These are phyloP conservation scores for Dysphania ambrosioides DNA, from an alignment of 148 eudicot species.

Conservation along the genomic window DNA sequence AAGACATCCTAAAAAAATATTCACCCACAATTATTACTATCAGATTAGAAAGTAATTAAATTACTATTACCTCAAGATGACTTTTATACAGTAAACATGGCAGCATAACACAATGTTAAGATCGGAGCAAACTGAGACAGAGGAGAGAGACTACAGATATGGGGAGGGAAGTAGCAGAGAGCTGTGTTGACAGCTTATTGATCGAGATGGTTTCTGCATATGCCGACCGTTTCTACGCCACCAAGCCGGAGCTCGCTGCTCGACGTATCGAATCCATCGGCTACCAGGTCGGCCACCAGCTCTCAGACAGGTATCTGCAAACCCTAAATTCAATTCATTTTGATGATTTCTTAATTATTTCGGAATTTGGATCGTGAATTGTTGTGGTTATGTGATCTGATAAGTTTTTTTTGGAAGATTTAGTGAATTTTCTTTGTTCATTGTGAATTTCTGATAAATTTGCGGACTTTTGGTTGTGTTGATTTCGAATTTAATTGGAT, in stretches of 20 bases:
- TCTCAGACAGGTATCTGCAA: conserved; percentile 77
- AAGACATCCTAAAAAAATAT: too few species aligned
- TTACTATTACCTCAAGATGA: too few species aligned
- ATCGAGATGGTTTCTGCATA: conserved; percentile 82
- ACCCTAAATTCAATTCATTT: neutral
- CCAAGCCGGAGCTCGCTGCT: conserved; percentile 97
- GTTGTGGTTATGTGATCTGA: neutral
- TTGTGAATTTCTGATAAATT: neutral
- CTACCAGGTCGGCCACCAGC: conserved; percentile 92
- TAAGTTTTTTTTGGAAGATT: neutral
- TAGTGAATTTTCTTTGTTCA: neutral
- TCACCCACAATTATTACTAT: too few species aligned
- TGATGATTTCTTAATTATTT: neutral
- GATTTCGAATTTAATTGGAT: neutral
- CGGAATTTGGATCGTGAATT: neutral
- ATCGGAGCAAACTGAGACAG: neutral
- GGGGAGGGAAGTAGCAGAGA: conserved; percentile 84
- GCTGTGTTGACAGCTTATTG: conserved; percentile 76
- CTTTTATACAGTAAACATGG: too few species aligned
- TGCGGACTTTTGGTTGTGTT: neutral
- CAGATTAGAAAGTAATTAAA: too few species aligned
- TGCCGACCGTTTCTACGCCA: conserved; percentile 61
- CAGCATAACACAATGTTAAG: too few species aligned
- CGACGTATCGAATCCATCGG: conserved; percentile 92
- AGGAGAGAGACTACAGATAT: conserved; percentile 20